These are phyloP conservation scores for Dentipellis fragilis DNA, from an alignment of 768 basidiomycete genomes.

Conservation along the genomic window DNA sequence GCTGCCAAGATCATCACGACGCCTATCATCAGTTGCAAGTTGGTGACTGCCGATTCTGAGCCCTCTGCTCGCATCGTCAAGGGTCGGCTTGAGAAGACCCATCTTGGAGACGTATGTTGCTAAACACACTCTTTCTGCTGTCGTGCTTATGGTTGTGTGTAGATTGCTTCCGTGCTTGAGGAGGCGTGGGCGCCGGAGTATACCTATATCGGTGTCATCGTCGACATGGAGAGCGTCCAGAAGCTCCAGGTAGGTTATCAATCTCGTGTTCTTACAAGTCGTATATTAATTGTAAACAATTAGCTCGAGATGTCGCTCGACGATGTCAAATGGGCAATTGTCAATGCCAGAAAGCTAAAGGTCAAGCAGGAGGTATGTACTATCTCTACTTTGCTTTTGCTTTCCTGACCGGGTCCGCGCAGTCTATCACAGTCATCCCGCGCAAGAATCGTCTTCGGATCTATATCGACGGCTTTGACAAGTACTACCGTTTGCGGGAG, in stretches of 20 bases:
- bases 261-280: neutral
- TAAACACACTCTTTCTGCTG: neutral
- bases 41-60: constrained; percentile 78
- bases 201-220: constrained; percentile 86
- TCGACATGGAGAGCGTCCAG: constrained; percentile 81
- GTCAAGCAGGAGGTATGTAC: constrained; percentile 69
- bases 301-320: constrained; percentile 90
- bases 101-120: constrained; percentile 75
- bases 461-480: constrained; percentile 69
- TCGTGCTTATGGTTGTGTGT: constrained; percentile 1
- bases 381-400: neutral
- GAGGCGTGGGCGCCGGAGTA: constrained; percentile 93
- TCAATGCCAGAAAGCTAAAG: constrained; percentile 80
- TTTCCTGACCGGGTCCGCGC: neutral
- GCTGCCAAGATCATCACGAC: constrained; percentile 96
- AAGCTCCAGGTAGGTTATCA: constrained; percentile 62
- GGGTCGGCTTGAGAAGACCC: constrained; percentile 89
- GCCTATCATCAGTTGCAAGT: constrained; percentile 94
- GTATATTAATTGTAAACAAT: neutral
- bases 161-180: constrained; percentile 89
- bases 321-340: constrained; percentile 88
- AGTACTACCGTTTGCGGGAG: constrained; percentile 76
- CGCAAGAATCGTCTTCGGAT: constrained; percentile 68
- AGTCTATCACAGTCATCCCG: constrained; percentile 73
- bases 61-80: constrained; percentile 97